Evolutionary conservation across 2,329 filamentous ascomycete species (phyloP), one percentile per base, ranked within the genome.

Genomic region (Cryphonectria carpinicola): DNA sequence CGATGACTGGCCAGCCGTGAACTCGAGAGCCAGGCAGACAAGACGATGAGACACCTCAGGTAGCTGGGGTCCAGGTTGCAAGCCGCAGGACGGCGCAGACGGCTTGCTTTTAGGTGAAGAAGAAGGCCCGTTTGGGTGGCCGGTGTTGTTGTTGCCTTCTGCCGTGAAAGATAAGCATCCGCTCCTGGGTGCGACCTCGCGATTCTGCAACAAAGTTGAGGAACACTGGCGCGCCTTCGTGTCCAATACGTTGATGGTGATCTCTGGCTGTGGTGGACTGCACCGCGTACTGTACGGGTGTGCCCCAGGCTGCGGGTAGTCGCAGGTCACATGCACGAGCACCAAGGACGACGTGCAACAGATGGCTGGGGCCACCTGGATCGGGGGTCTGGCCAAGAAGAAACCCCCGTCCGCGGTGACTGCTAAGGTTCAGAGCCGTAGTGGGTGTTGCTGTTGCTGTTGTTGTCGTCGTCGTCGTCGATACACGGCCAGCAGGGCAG

Each of bases 301-400:
- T 69, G 14, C 28, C 63, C 43, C 54, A 52, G 39, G 41, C 61
- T 41, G 66, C 66, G 70, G 70, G 43, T 58, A 17, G 17, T n/a
- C 61, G 69, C 69, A 71, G 69, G 22, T 56, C 28, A 25, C 28
- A 58, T 46, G 68, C 17, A 58, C 56, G 62, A 37, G 63, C 62
- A 39, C 25, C 22, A 61, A 61, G 52, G 52, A 46, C 68, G 58
- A 61, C 35, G 54, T 37, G 58, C 43, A 43, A 52, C 19, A 17
- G 4, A 19, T n/a, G 43, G 63, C n/a, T 37, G 43, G 28, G 37
- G 25, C 52, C 63, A 39, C 52, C 63, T 60, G 68, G 25, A 22
- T 7, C 32, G 28, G 22, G 49, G 61, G 14, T 37, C 56, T 37
- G 56, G 56, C 32, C 14, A 60, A 60, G 17, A 17, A 35, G 25